Evolutionary conservation across 768 basidiomycete genomes (phyloP).

Genomic region (Phallus indusiatus): DNA sequence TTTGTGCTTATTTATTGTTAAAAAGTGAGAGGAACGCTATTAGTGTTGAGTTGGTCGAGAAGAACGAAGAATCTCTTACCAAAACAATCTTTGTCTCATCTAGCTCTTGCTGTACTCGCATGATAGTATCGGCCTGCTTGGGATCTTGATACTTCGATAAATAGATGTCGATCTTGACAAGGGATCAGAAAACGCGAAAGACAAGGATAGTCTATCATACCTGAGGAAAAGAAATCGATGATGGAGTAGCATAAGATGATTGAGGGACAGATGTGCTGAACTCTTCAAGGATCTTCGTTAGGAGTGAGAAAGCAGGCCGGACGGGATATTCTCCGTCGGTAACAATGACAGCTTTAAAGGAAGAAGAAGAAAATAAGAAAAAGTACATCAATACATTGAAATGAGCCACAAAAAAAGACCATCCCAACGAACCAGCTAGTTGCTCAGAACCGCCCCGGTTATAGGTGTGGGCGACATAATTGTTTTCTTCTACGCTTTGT

Average conservation of each 20-base stretch:
- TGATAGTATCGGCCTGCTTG: conserved; percentile 92
- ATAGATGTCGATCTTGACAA: conserved; percentile 53
- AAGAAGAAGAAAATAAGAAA: conserved; percentile 8
- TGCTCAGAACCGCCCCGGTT: conserved; percentile 81
- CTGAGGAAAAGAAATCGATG: conserved; percentile 60
- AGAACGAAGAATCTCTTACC: conserved; percentile 35
- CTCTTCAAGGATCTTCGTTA: conserved; percentile 90
- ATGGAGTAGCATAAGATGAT: conserved; percentile 53
- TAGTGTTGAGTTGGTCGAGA: neutral
- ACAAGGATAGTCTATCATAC: neutral
- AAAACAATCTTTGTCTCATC: conserved; percentile 99
- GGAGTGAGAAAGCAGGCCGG: conserved; percentile 89
- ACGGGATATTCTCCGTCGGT: conserved; percentile 96
- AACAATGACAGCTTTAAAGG: conserved; percentile 68
- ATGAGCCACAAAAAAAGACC: too few relatives aligned
- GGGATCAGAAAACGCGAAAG: too few relatives aligned
- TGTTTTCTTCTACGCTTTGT: conserved; percentile 91
- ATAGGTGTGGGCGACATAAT: conserved; percentile 88
- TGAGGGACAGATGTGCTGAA: conserved; percentile 75
- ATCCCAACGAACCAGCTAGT: conserved; percentile 63
- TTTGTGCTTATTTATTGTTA: conserved; percentile 62
- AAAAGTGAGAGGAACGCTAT: neutral
- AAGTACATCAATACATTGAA: too few relatives aligned
- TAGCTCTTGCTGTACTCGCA: conserved; percentile 95
- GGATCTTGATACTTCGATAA: conserved; percentile 95